Percentiles rank a stretch among this genome's conserved stretches.
Evolutionary conservation across 2,329 filamentous ascomycete genomes (phyloP).

Genomic region (Beauveria caledonica): DNA sequence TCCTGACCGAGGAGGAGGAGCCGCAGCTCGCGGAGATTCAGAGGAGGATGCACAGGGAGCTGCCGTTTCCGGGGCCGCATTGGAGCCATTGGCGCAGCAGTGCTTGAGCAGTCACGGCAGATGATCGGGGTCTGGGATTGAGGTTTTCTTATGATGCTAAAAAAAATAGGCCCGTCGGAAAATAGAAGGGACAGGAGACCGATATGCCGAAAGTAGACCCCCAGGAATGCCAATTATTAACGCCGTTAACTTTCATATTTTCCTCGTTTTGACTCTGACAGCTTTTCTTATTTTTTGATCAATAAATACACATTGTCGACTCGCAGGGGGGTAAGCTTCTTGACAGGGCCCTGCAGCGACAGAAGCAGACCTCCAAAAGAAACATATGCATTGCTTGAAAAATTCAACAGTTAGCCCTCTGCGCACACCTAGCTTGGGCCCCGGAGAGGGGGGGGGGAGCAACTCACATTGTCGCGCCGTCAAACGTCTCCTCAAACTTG

Average conservation of each 20-base stretch:
- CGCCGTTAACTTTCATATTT: not conserved
- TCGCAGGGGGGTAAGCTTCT: slow-evolving; percentile 84
- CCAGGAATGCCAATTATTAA: slow-evolving; percentile 2
- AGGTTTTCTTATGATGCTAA: not conserved
- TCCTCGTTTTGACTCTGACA: not conserved
- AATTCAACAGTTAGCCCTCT: not conserved
- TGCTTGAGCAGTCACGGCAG: not conserved
- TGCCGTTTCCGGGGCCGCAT: slow-evolving; percentile 71
- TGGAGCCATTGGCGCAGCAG: slow-evolving; percentile 25
- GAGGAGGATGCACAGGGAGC: slow-evolving; percentile 63
- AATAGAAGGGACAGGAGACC: not conserved
- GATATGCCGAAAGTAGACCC: not conserved
- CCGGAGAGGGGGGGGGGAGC: not conserved
- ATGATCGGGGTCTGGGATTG: not conserved
- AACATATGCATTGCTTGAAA: slow-evolving; percentile 75
- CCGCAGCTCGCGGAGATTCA: slow-evolving; percentile 68
- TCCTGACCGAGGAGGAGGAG: slow-evolving; percentile 74
- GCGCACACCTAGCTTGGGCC: too few species aligned
- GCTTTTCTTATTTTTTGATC: slow-evolving; percentile 68
- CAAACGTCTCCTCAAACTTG: slow-evolving; percentile 71
- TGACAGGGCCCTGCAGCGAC: slow-evolving; percentile 87
- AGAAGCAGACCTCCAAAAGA: slow-evolving; percentile 90
- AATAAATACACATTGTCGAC: slow-evolving; percentile 93
- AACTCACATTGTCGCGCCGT: slow-evolving; percentile 71
- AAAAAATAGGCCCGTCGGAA: not conserved